Percentiles rank a stretch among this genome's conserved stretches.
Conservation (phyloP, 2,329 filamentous ascomycete species). For the Ascochyta rabiei region DNA sequence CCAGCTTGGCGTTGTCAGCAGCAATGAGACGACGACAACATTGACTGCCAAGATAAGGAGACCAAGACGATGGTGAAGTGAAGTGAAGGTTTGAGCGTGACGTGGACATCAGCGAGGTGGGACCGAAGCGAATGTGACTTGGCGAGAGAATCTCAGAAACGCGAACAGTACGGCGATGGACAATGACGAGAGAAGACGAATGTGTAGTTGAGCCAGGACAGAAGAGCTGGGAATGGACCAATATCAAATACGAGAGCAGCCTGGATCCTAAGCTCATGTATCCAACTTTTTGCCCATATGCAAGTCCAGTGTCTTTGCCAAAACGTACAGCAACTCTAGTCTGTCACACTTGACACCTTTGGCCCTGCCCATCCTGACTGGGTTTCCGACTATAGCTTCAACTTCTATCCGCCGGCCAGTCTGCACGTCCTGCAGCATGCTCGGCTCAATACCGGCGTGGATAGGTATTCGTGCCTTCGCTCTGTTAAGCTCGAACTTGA, state of each 20-base stretch:
- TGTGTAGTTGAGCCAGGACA: not conserved
- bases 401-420: slow-evolving; percentile 54
- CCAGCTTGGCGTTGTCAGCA: not conserved
- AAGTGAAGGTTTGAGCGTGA: not conserved
- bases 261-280: not conserved
- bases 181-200: not conserved
- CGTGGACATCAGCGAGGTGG: too few relatives aligned
- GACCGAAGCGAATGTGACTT: not conserved
- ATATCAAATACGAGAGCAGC: not conserved
- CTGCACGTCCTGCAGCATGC: slow-evolving; percentile 58
- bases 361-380: slow-evolving; percentile 50
- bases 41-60: too few relatives aligned
- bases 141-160: not conserved
- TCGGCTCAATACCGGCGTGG: slow-evolving; percentile 53
- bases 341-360: slow-evolving; percentile 50
- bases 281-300: slow-evolving; percentile 28
- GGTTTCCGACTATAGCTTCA: slow-evolving; percentile 58
- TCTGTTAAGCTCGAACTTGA: slow-evolving; percentile 47
- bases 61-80: not conserved
- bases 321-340: slow-evolving; percentile 54
- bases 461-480: slow-evolving; percentile 46
- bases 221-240: not conserved
- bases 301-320: slow-evolving; percentile 52
- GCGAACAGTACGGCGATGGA: not conserved
- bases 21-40: not conserved